A percentile compares a stretch with the other conserved stretches of the same genome.
Evolutionary conservation across 306 rosid genomes (phyloP).

Genomic region (Cicer pinnatifidum): DNA sequence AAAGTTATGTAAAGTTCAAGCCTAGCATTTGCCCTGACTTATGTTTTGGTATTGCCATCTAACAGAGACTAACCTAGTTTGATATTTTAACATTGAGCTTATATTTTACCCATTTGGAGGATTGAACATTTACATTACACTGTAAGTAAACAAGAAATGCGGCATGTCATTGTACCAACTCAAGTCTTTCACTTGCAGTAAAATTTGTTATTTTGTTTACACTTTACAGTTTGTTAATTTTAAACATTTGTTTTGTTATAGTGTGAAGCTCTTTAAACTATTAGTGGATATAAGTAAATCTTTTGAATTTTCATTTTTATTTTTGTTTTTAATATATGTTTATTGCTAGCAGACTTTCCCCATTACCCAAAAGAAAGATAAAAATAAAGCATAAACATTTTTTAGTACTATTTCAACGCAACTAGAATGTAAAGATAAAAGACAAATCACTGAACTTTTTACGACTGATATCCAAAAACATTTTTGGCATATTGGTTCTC

Average conservation of each 20-base stretch:
- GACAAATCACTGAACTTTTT: background rate
- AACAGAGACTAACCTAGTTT: background rate
- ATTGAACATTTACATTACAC: background rate
- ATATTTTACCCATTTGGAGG: constrained; percentile 1
- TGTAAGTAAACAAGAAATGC: background rate
- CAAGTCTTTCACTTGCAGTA: constrained; percentile 2
- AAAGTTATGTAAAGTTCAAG: background rate
- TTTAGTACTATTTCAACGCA: background rate
- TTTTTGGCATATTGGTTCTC: constrained; percentile 25
- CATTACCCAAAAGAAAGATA: background rate
- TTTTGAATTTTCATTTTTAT: background rate
- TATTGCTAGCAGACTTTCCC: constrained; percentile 6
- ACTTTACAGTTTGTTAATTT: background rate
- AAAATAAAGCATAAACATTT: constrained; percentile 3
- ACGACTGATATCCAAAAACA: background rate
- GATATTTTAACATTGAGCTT: constrained; percentile 9
- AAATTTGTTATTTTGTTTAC: background rate
- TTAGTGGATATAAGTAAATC: constrained; percentile 9
- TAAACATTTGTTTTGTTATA: background rate
- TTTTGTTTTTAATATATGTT: background rate
- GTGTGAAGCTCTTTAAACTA: background rate
- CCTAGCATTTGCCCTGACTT: background rate
- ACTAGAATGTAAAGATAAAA: constrained; percentile 23
- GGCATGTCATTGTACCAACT: background rate
- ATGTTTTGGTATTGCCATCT: background rate